Evolutionary conservation across 306 rosid genomes (phyloP), one percentile per base, ranked within the genome.

Genomic region (Malus asiatica): DNA sequence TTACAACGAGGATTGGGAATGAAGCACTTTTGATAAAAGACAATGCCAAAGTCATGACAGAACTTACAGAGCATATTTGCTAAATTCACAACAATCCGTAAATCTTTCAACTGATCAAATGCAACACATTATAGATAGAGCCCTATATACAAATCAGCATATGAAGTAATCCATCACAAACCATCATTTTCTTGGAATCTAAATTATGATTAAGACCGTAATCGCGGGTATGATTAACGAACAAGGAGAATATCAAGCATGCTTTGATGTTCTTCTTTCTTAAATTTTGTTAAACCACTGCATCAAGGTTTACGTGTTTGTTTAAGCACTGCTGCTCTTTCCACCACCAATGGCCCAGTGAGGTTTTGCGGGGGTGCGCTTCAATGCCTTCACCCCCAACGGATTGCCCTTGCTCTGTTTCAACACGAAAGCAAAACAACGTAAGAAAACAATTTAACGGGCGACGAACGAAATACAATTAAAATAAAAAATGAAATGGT

Each of bases 301-400:
- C 58, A 73, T 29, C 70, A 58, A 78, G 75, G 72, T 70, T 66
- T 48, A 35, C 42, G 29, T 48, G 40, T 76, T 60, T 52, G 68
- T 59, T 87, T 77, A 95, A 67, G 87, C 90, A 64, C 75, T 85
- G 90, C 76, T 80, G 9, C 61, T 77, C 83, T 77, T 82, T 66
- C 83, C 84, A 68, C 11, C 81, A 25, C 55, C 84, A 32, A 84
- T 65, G 27, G 88, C 82, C 90, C 89, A 80, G 62, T 79, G 80
- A 52, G 86, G 86, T 29, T 80, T 86, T 0, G 98, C 96, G 1
- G 90, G 78, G 63, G 88, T 89, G 64, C 97, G 89, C 86, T 72
- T 92, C 90, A 90, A 55, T 62, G 97, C 89, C 93, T 87, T 92
- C 73, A 95, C 86, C 83, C 90, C 96, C 38, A 96, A 55, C n/a